Evolutionary conservation across 2,329 filamentous ascomycete genomes (phyloP), one percentile per base, ranked within the genome.

Genomic region (Blastomyces gilchristii): DNA sequence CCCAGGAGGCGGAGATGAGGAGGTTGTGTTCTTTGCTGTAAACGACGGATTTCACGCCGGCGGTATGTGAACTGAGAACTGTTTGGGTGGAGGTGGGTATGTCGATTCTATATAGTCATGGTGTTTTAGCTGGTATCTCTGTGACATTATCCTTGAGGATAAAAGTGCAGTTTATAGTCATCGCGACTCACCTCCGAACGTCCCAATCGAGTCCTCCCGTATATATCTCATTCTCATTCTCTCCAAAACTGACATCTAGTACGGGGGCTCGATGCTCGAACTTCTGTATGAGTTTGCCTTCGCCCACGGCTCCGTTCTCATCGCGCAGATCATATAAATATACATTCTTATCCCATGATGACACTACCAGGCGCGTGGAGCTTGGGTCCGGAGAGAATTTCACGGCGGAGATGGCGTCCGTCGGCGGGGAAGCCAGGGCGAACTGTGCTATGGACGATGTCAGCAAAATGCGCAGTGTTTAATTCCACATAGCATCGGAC

Each of bases 311-410:
- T 28, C 73, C 74, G 60, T 82, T 82, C 65, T 79, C 79, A 56
- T 77, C 76, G 22, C 80, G 78, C 64, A 88, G 83, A 72, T 96
- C 90, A 81, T 97, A 97, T 61, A 93, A 82, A 76, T 97, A 96
- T 63, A 96, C 85, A 74, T 90, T 85, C 76, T 87, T 90, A 77
- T 97, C 93, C 94, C 94, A 99, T 63, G 91, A 96, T 12, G 92
- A 88, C 69, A 93, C 92, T n/a, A 95, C 84, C 47, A 99, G 83
- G 69, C 87, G 88, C 62, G 87, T 83, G n/a, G 87, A 85, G 65
- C 82, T 78, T 31, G 91, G 88, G 67, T 82, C 79, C 45, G 91
- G 89, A 67, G 92, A 90, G 81, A 96, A 99, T 72, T 86, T 86
- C 71, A 97, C 80, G 31, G 91, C 83, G 58, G 93, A 96, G 70